Base-by-base conservation (phyloP, 2,329 filamentous ascomycete genomes). In the Bipolaris zeicola region DNA sequence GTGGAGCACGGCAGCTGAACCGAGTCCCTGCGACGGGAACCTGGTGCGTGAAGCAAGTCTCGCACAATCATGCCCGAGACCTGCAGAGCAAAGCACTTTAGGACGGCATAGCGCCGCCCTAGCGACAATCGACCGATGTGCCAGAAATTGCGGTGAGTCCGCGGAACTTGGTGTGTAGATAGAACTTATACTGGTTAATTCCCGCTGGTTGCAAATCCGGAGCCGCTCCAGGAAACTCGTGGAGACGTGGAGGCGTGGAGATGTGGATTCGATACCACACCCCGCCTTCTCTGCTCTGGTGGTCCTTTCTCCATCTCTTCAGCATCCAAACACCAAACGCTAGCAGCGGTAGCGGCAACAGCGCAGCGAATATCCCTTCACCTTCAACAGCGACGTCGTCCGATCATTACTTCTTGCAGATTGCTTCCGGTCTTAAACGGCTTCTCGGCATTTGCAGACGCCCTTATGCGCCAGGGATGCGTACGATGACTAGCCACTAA, bases 1-100 rank as follows among this genome's bases (percentile, higher is more conserved):
- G 60, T 63, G 64, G 62, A 60, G 47, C 45, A 50, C 37, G 48
- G 57, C 51, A 61, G 62, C 63, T 53, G 56, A 58, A 42, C 43
- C 48, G 50, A 56, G 50, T 34, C 42, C 50, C 58, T 50, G 47
- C 50, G 51, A 49, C 54, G 45, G 55, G 47, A 55, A 49, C 55
- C 57, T 55, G 51, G 42, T 58, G 55, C 47, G 55, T 46, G 36
- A 34, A 44, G 46, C 14, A 44, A 37, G 42, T 57, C 57, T 51
- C 44, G 33, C 24, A 56, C 44, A 10, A 22, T 37, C 13, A 51
- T 38, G 24, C 47, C 26, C 14, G 53, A 26, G 36, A 31, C 46
- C 3, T 51, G 52, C 38, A 45, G 56, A 39, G 38, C 20, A 34
- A 47, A 33, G 24, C 38, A 38, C 38, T 26, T 28, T 20, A 49